Evolutionary conservation across 2,329 filamentous ascomycete genomes (phyloP).

Genomic region (Dendryphion nanum): DNA sequence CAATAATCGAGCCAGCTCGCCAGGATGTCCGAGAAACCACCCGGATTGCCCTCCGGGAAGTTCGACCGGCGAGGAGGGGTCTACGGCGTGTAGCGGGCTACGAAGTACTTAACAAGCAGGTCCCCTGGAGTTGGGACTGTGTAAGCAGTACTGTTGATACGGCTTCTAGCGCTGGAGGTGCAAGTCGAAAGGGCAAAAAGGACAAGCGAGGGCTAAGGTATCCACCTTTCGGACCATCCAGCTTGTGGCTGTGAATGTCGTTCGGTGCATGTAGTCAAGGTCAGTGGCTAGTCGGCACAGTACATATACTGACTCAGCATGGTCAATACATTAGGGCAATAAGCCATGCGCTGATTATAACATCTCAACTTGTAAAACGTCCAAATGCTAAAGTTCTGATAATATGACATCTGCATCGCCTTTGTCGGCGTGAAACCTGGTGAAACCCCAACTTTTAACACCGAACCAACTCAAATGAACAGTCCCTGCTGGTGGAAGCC

Average conservation of each 20-base stretch:
- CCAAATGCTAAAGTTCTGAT: too few species aligned
- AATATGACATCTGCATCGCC: too few species aligned
- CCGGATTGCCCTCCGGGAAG: neutral
- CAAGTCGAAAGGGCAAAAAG: constrained; percentile 12
- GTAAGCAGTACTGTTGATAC: constrained; percentile 23
- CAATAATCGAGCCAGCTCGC: neutral
- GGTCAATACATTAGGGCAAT: too few species aligned
- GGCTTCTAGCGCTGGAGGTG: neutral
- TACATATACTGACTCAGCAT: too few species aligned
- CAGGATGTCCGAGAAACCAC: neutral
- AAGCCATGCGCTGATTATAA: too few species aligned
- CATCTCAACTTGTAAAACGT: too few species aligned
- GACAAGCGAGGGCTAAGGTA: constrained; percentile 3
- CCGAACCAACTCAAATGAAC: too few species aligned
- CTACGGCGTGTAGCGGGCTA: constrained; percentile 28
- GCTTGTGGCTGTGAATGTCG: constrained; percentile 2
- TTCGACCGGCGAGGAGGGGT: neutral
- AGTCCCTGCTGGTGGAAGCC: too few species aligned
- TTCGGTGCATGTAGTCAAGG: too few species aligned
- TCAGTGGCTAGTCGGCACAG: too few species aligned
- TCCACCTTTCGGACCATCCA: constrained; percentile 1
- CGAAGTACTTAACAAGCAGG: constrained; percentile 23
- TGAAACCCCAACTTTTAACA: too few species aligned
- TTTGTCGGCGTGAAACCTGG: too few species aligned
- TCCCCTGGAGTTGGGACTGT: constrained; percentile 36